Conservation (phyloP, 306 rosid species). For the Pterocarpus santalinus region DNA sequence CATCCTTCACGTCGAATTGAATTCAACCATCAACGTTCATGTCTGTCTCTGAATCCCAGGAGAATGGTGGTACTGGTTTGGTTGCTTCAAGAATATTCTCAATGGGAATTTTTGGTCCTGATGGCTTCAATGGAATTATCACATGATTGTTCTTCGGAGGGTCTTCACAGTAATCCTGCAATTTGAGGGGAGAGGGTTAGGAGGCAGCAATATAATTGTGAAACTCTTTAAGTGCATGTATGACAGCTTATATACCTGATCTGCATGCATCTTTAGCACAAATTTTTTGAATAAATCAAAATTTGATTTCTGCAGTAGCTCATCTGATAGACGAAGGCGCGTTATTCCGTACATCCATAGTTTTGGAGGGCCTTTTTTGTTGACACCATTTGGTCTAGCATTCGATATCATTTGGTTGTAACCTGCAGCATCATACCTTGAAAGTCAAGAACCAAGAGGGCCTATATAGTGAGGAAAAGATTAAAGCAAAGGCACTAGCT, state of each 20-base stretch:
- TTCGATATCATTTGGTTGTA: slow-evolving; percentile 87
- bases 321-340: slow-evolving; percentile 74
- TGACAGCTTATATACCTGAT: slow-evolving; percentile 68
- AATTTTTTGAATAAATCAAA: slow-evolving; percentile 71
- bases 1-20: slow-evolving; percentile 28
- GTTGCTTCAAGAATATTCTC: slow-evolving; percentile 74
- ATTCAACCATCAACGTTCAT: slow-evolving; percentile 65
- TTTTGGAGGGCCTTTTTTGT: slow-evolving; percentile 67
- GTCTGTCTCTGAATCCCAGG: slow-evolving; percentile 77
- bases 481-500: not conserved
- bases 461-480: slow-evolving; percentile 57
- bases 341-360: slow-evolving; percentile 78
- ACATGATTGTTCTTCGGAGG: slow-evolving; percentile 62
- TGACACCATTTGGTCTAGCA: slow-evolving; percentile 88
- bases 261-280: slow-evolving; percentile 87
- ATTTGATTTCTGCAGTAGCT: slow-evolving; percentile 62
- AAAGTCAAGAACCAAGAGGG: slow-evolving; percentile 92
- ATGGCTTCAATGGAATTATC: slow-evolving; percentile 62
- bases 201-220: slow-evolving; percentile 22
- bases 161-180: slow-evolving; percentile 70
- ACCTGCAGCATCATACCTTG: slow-evolving; percentile 75
- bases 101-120: slow-evolving; percentile 63
- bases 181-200: slow-evolving; percentile 39
- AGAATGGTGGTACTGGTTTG: slow-evolving; percentile 66
- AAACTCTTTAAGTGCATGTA: slow-evolving; percentile 18